Conservation (phyloP, 31 red algal species). For the Endocladia muricata region DNA sequence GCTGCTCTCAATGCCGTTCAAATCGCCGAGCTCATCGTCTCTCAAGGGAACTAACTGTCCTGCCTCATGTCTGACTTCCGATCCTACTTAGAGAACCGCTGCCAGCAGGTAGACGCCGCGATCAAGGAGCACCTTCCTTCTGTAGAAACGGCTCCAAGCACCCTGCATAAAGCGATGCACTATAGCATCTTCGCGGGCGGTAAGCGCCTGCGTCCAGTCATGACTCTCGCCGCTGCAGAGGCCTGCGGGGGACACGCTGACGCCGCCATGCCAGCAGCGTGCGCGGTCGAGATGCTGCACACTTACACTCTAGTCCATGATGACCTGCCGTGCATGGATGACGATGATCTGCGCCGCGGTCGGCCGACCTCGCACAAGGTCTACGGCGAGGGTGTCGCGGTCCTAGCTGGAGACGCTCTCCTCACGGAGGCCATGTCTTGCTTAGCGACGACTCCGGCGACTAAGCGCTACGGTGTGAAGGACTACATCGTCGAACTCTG, state of each 20-base stretch:
- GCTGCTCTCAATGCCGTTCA: slow-evolving; percentile 6
- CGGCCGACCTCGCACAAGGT: slow-evolving; percentile 6
- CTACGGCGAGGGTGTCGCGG: slow-evolving; percentile 8
- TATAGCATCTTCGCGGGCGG: background rate
- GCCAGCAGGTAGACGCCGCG: no score
- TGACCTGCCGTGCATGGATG: slow-evolving; percentile 18
- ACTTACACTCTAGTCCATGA: slow-evolving; percentile 4
- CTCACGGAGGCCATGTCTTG: background rate
- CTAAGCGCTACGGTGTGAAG: no score
- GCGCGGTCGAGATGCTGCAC: slow-evolving; percentile 11
- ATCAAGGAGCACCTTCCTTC: no score
- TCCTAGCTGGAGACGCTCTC: slow-evolving; percentile 1
- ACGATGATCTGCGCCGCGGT: slow-evolving; percentile 10
- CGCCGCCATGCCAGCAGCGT: background rate
- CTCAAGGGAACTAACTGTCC: no score
- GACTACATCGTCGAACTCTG: no score
- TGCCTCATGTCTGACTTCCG: no score
- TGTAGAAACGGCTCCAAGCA: no score
- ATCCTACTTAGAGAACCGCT: no score
- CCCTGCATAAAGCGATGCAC: background rate
- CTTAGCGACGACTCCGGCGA: no score
- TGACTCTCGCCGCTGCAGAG: background rate
- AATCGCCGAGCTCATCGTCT: background rate
- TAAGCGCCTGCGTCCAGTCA: background rate
- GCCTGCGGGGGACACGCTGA: no score